phyloP scores from a whole-genome alignment of 768 basidiomycete species.

The Trametes coccinea region DNA sequence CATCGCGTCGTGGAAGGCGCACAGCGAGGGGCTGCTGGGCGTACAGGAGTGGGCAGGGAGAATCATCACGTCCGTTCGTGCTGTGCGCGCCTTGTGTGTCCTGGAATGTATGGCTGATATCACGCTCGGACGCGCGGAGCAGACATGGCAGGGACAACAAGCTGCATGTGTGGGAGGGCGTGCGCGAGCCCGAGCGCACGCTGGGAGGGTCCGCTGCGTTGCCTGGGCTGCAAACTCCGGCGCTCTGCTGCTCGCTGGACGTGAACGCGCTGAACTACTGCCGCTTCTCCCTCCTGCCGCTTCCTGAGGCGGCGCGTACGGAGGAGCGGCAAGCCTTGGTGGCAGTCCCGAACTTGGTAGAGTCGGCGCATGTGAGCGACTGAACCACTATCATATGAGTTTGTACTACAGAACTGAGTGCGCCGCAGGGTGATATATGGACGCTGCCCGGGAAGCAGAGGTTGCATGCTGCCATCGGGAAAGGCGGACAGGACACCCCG shows the following conservation, averaged over 20 bases:
- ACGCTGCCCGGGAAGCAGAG: constrained; percentile 64
- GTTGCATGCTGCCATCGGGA: constrained; percentile 85
- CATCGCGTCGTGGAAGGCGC: constrained; percentile 74
- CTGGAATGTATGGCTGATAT: neutral
- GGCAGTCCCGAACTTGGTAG: constrained; percentile 85
- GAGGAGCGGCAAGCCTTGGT: constrained; percentile 49
- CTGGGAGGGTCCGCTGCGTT: constrained; percentile 59
- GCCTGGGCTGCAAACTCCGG: constrained; percentile 49
- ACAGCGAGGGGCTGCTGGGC: constrained; percentile 74
- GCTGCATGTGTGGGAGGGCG: constrained; percentile 69
- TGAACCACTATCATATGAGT: neutral
- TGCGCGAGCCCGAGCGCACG: constrained; percentile 36
- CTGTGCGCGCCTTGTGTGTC: constrained; percentile 1
- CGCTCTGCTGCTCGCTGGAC: constrained; percentile 68
- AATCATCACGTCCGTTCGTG: constrained; percentile 73
- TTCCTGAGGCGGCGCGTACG: constrained; percentile 21
- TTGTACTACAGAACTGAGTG: neutral
- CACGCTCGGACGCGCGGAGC: neutral
- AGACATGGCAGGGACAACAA: constrained; percentile 90
- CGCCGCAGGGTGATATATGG: constrained; percentile 82
- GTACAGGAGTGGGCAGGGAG: constrained; percentile 69
- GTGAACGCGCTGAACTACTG: constrained; percentile 96
- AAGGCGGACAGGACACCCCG: constrained; percentile 36
- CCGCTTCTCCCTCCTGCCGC: constrained; percentile 70
- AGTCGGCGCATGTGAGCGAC: constrained; percentile 72